Base-by-base conservation (phyloP, 495 filamentous ascomycete species). In the Rhypophila decipiens region DNA sequence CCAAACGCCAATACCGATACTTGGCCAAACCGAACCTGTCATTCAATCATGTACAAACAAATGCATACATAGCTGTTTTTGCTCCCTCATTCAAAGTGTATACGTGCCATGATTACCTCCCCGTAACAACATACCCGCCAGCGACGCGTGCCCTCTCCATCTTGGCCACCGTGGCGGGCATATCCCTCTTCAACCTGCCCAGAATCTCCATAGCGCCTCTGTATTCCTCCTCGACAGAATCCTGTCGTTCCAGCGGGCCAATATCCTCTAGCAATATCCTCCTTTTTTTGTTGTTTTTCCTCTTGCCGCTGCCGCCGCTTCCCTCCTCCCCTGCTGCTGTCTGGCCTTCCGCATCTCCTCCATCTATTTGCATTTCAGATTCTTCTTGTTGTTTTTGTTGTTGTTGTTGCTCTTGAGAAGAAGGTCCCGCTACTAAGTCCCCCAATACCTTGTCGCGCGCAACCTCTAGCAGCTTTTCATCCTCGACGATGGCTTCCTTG, bases 141-240 rank as follows among this genome's bases (percentile, higher is more conserved):
- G 85, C 88, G 39, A 74, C 74, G 50, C 74, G 71, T 43, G 86
- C 87, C 68, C 87, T 74, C 71, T 93, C 87, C 68, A 87, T 80
- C 67, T 78, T 84, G 39, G 85, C 88, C 47, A 89, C 77, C 33
- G 82, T 82, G 42, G 81, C 79, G 34, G 83, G 79, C 69, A 90
- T 71, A 27, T 81, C 81, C 50, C 57, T 69, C 67, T 77, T 80
- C 59, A 79, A 53, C 60, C 58, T 61, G 31, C 61, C 73, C 47
- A 83, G 62, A 56, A 70, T 73, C 55, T 74, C 65, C 40, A 81
- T 63, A 34, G 77, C 76, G 41, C 60, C 68, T 37, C 60, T 58
- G 69, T 76, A 82, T 52, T 57, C 65, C 51, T 34, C 57, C 67
- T 79, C 71, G 39, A 82, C 66, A 34, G 67, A 71, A 17, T 58